Base-by-base conservation (phyloP, 2,329 filamentous ascomycete species). In the Pseudocercospora cruenta region DNA sequence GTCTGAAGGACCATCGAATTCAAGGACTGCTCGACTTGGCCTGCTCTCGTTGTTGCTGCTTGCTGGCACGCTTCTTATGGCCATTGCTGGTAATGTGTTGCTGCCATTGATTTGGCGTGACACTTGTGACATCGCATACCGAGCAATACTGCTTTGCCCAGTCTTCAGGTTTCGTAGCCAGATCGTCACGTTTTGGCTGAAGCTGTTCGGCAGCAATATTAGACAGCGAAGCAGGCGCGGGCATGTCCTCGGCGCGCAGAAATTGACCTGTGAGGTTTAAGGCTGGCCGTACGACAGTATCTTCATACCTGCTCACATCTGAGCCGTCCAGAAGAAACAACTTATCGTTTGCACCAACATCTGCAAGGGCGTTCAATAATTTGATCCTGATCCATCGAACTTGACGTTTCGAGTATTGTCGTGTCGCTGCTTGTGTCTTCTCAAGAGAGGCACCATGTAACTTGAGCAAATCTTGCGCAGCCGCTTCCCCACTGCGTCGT, bases 401-500 rank as follows among this genome's bases (percentile, higher is more conserved):
- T 77, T 99, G 95, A 7, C 90, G 88, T 67, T 88, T 91, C 1
- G 94, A 92, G 75, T 99, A 99, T 71, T 94, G 92, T 9, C 93
- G 86, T 0, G 94, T 99, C 2, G 91, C 91, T 4, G 87, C 86
- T 76, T 96, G 93, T 69, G 93, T 94, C 58, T 88, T 86, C 69
- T 94, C 91, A 0, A 97, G 80, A 0, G 88, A 90, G 0, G 83
- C 76, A 0, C 76, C 71, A 70, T 86, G 88, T 14, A 93, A 77
- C 19, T 82, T 81, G 21, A 85, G 82, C 1, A 91, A 78, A 3
- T 86, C 82, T 45, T 66, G 33, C 26, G 65, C 74, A 53, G 33
- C 67, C 26, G 3, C 79, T 49, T 66, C 36, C 24, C 64, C 74
- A 51, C 28, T 68, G 19, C 3, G 80, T 4, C 28, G 68, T 4